Base-by-base conservation (phyloP, 2,329 filamentous ascomycete species). In the Tolypocladium tropicale region DNA sequence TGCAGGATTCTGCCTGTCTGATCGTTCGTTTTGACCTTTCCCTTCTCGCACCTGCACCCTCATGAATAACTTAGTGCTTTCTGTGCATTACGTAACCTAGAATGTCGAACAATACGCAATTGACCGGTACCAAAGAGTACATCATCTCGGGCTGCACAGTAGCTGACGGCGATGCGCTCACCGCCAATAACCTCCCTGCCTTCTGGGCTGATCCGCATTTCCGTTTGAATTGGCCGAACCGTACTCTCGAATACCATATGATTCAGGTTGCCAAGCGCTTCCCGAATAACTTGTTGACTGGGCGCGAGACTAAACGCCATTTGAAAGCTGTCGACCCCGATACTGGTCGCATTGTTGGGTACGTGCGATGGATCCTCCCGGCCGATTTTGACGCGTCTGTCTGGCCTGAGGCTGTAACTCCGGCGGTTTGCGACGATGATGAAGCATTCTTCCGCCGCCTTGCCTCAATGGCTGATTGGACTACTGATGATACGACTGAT, bases 331-430 rank as follows among this genome's bases (percentile, higher is more conserved):
- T 64, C 23, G 58, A 63, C 48, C 55, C 39, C 37, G 57, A 62
- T 39, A 63, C 60, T 2, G 63, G 62, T 32, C 36, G 37, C n/a
- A 56, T 64, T 5, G 53, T 64, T 25, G 63, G 62, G 10, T 64
- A 64, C 55, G 59, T 54, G 33, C 57, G 60, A 21, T 64, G 63
- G 59, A 57, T 60, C 48, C 61, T 64, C 23, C 63, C 62, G 12
- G 53, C 54, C 11, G 56, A 54, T 6, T 56, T 39, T 33, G 53
- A 53, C 25, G 53, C 55, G 18, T 34, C 41, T 21, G 52, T 53
- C 39, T 61, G 60, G 60, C 52, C 54, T 32, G 55, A 59, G 23
- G 59, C 54, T 21, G 55, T 57, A 53, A 57, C 57, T 33, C 46
- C 58, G 18, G 60, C 55, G 33, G 58, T 60, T 25, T 56, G 58